Conservation (phyloP, 2,329 filamentous ascomycete species). For the Fusarium concolor region DNA sequence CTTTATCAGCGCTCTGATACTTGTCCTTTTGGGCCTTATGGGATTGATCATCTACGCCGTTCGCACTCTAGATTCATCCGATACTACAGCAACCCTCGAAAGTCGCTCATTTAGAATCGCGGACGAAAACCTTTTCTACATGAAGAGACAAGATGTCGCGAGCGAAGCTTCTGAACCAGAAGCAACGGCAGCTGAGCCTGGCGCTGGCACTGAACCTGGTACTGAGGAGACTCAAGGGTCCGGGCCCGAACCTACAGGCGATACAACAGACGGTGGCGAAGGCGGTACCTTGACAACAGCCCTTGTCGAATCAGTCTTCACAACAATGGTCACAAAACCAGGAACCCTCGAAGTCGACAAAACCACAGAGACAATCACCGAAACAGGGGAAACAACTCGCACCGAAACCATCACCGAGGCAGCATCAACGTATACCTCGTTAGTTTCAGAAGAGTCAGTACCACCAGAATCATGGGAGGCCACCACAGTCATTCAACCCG, state of each 20-base stretch:
- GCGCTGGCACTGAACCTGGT: neutral
- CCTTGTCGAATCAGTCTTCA: conserved; percentile 26
- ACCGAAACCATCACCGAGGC: conserved; percentile 1
- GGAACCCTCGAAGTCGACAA: conserved; percentile 10
- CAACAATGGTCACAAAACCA: conserved; percentile 18
- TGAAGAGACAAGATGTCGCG: conserved; percentile 20
- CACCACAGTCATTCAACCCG: conserved; percentile 10
- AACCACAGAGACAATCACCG: conserved; percentile 8
- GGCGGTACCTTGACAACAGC: conserved; percentile 22
- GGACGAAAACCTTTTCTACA: neutral
- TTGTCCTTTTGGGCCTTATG: conserved; percentile 22
- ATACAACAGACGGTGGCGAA: conserved; percentile 5
- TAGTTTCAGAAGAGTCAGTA: neutral
- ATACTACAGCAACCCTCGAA: conserved; percentile 25
- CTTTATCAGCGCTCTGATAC: conserved; percentile 22
- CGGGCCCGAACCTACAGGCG: neutral
- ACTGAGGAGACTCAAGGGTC: neutral
- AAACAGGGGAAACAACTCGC: neutral
- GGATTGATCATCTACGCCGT: conserved; percentile 23
- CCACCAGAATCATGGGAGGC: neutral
- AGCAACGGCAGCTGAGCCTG: conserved; percentile 3
- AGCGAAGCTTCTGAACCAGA: conserved; percentile 7
- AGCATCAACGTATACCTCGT: neutral
- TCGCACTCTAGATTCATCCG: conserved; percentile 13
- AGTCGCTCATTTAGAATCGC: conserved; percentile 9